Evolutionary conservation across 129 eudicot genomes (phyloP).

Genomic region (Smallanthus sonchifolius): DNA sequence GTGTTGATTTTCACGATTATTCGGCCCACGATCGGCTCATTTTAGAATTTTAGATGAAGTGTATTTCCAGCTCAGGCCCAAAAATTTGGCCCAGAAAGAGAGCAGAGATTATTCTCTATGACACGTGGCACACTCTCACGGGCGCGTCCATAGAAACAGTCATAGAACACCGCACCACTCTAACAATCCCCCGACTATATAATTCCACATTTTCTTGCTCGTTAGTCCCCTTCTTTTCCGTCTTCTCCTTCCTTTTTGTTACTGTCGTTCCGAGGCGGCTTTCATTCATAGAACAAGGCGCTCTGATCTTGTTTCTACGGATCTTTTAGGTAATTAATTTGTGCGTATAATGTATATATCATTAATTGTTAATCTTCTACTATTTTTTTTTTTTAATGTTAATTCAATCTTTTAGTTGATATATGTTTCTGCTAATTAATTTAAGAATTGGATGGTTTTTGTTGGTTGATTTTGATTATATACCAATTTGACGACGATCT

Average conservation of each 20-base stretch:
- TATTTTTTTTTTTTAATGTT: too few relatives aligned
- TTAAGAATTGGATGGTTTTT: neutral
- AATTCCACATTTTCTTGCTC: neutral
- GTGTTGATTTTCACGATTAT: neutral
- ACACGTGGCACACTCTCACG: neutral
- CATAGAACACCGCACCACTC: neutral
- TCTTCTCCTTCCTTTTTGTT: neutral
- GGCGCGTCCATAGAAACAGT: neutral
- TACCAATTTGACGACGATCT: neutral
- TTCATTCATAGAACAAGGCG: neutral
- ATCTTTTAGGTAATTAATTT: neutral
- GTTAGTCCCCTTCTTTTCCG: neutral
- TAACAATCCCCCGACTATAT: neutral
- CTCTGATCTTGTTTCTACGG: neutral
- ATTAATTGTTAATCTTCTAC: neutral
- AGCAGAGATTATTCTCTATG: neutral
- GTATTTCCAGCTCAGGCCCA: neutral
- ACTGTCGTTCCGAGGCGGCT: neutral
- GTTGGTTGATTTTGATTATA: neutral
- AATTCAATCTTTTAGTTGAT: too few relatives aligned
- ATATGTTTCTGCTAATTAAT: neutral
- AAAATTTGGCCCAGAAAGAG: neutral
- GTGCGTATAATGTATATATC: neutral
- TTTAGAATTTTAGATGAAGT: neutral
- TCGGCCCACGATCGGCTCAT: neutral